Evolutionary conservation across 495 filamentous ascomycete genomes (phyloP).

Genomic region (Aspergillus funiculosus): DNA sequence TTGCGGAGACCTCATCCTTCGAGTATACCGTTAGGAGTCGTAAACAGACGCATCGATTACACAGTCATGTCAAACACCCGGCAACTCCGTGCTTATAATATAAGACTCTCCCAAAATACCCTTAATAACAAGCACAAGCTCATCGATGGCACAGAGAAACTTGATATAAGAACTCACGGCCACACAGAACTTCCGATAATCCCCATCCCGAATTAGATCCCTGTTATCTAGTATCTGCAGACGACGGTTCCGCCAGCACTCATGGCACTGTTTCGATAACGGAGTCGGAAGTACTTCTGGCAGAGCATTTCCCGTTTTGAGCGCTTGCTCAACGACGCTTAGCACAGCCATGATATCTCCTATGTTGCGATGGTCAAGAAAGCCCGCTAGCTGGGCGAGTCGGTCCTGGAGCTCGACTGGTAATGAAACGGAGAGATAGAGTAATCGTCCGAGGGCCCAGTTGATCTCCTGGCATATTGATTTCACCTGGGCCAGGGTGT

Average conservation of each 20-base stretch:
- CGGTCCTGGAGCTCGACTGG: slow-evolving; percentile 26
- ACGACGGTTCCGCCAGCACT: slow-evolving; percentile 26
- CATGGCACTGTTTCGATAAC: slow-evolving; percentile 30
- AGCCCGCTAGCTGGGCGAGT: slow-evolving; percentile 26
- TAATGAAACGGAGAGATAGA: slow-evolving; percentile 31
- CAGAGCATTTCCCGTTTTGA: slow-evolving; percentile 38
- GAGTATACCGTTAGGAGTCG: too few relatives aligned
- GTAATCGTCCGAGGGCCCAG: slow-evolving; percentile 30
- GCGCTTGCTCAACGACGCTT: slow-evolving; percentile 34
- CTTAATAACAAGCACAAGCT: slow-evolving; percentile 40
- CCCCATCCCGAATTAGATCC: slow-evolving; percentile 32
- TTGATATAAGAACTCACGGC: slow-evolving; percentile 35
- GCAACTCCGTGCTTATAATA: slow-evolving; percentile 23
- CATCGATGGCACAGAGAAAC: slow-evolving; percentile 35
- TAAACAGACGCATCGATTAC: too few relatives aligned
- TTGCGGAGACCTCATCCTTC: not conserved
- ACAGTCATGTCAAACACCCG: too few relatives aligned
- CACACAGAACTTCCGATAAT: slow-evolving; percentile 38
- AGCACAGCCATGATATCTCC: slow-evolving; percentile 42
- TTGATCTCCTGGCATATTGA: slow-evolving; percentile 35
- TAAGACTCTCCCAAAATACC: slow-evolving; percentile 39
- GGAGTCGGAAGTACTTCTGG: slow-evolving; percentile 40
- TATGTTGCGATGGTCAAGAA: slow-evolving; percentile 36
- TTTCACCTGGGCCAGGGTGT: slow-evolving; percentile 29
- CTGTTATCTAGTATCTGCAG: slow-evolving; percentile 17